These are phyloP conservation scores for Starmerella floris DNA, from an alignment of 805 yeast genomes.

Conservation along the genomic window DNA sequence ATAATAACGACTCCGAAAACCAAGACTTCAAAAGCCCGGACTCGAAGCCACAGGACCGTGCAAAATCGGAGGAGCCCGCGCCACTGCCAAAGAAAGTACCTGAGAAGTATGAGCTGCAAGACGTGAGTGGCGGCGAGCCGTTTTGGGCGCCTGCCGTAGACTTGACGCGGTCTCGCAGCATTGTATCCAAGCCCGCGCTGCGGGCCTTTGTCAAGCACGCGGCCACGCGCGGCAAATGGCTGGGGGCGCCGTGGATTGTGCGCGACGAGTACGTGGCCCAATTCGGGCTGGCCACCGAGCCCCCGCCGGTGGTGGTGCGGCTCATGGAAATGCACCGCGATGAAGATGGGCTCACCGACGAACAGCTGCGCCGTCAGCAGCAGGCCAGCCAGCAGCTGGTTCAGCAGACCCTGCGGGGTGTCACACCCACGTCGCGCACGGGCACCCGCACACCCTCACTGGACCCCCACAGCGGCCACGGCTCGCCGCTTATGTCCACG, in stretches of 20 bases:
- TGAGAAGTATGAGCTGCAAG: slow-evolving; percentile 26
- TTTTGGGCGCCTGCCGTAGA: background rate
- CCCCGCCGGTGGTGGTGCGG: slow-evolving; percentile 12
- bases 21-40: too few species aligned
- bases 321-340: slow-evolving; percentile 5
- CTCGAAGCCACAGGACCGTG: too few species aligned
- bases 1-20: too few species aligned
- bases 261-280: slow-evolving; percentile 58
- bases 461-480: background rate
- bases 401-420: background rate
- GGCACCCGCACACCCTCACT: background rate
- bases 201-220: slow-evolving; percentile 77
- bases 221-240: slow-evolving; percentile 60
- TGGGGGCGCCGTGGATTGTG: slow-evolving; percentile 95
- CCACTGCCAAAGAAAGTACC: too few species aligned
- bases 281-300: slow-evolving; percentile 38
- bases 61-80: too few species aligned
- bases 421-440: background rate
- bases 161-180: slow-evolving; percentile 67
- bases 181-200: slow-evolving; percentile 79
- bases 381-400: background rate
- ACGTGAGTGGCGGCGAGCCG: background rate
- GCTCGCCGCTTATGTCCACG: background rate
- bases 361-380: background rate
- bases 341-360: background rate